A percentile compares a stretch with the other conserved stretches of the same genome.
Evolutionary conservation across 345 rosid genomes (phyloP).

Genomic region (Salix suchowensis): DNA sequence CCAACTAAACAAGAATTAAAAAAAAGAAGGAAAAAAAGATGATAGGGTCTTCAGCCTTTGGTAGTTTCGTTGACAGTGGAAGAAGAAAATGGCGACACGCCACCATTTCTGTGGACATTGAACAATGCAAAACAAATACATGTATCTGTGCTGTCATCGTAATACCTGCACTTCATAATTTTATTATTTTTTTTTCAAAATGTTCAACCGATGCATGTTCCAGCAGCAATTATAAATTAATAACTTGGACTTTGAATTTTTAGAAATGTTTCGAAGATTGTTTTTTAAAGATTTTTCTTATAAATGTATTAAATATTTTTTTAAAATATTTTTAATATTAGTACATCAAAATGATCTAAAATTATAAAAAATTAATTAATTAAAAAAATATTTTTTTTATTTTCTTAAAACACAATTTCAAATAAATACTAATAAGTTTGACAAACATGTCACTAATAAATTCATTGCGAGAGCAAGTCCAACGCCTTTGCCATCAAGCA

Average conservation of each 20-base stretch:
- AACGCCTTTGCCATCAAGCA: rapidly evolving
- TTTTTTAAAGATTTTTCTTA: too few species aligned
- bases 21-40: neutral
- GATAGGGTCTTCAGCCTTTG: neutral
- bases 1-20: neutral
- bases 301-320: too few species aligned
- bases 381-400: too few species aligned
- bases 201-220: neutral
- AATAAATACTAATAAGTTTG: too few species aligned
- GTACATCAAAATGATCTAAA: too few species aligned
- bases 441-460: neutral
- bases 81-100: neutral
- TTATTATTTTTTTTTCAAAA: neutral
- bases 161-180: neutral
- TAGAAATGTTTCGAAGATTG: too few species aligned
- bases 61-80: neutral
- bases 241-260: neutral
- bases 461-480: too few species aligned
- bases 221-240: neutral
- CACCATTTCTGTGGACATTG: neutral
- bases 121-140: neutral
- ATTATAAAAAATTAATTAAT: too few species aligned
- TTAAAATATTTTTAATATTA: too few species aligned
- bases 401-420: too few species aligned
- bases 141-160: neutral